These are phyloP conservation scores for Stagonosporopsis rhizophila DNA, from an alignment of 2,329 filamentous ascomycete genomes.

Conservation along the genomic window DNA sequence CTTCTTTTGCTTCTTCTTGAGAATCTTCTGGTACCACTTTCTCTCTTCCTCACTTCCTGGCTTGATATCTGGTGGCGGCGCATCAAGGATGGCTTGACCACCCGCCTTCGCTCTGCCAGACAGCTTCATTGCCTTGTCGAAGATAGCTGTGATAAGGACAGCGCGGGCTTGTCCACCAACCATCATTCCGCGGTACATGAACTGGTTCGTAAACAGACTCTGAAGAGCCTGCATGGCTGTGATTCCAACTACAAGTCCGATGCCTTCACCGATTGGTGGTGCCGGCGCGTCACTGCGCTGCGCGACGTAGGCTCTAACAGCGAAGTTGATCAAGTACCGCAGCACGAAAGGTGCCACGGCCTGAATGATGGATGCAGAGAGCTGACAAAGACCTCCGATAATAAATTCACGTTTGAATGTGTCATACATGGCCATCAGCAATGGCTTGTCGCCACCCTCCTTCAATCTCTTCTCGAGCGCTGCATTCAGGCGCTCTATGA, in stretches of 20 bases:
- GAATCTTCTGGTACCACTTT: conserved; percentile 58
- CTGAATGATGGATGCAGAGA: conserved; percentile 73
- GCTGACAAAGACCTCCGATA: conserved; percentile 78
- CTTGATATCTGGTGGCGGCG: conserved; percentile 53
- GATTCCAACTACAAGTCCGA: conserved; percentile 85
- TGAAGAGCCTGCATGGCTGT: conserved; percentile 85
- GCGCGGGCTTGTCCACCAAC: conserved; percentile 84
- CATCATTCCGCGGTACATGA: conserved; percentile 91
- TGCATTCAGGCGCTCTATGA: conserved; percentile 70
- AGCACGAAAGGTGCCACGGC: conserved; percentile 85
- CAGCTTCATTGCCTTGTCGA: conserved; percentile 89
- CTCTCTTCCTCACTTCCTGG: conserved; percentile 59
- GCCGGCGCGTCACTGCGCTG: conserved; percentile 59
- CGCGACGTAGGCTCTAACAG: conserved; percentile 78
- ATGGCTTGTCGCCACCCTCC: conserved; percentile 73
- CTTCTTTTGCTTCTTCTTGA: conserved; percentile 51
- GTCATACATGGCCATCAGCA: conserved; percentile 84
- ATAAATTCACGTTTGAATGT: conserved; percentile 86
- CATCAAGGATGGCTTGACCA: conserved; percentile 60
- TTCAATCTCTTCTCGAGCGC: conserved; percentile 74
- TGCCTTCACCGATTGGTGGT: conserved; percentile 75
- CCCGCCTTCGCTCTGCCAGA: conserved; percentile 89
- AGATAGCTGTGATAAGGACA: conserved; percentile 84
- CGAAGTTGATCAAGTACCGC: conserved; percentile 85
- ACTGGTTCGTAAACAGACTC: conserved; percentile 84